A percentile compares a stretch with the other conserved stretches of the same genome.
Conservation (phyloP, 2,329 filamentous ascomycete genomes). For the Penicillium sumatraense region DNA sequence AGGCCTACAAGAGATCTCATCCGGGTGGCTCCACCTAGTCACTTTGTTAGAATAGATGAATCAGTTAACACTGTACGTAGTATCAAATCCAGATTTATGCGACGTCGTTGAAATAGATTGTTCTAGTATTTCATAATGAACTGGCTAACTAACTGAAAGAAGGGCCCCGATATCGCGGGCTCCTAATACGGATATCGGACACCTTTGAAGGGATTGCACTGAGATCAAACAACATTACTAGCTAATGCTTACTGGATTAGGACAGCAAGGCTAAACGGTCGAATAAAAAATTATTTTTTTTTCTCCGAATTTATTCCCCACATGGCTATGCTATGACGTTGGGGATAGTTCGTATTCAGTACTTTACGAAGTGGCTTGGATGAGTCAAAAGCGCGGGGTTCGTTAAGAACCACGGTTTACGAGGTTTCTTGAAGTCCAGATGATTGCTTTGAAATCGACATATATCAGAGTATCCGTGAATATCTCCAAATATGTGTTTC, state of each 20-base stretch:
- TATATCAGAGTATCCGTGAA: not conserved
- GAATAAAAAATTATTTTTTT: too few species aligned
- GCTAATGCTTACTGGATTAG: not conserved
- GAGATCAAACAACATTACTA: too few species aligned
- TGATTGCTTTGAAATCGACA: slow-evolving; percentile 1
- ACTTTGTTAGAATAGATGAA: too few species aligned
- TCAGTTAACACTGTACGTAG: too few species aligned
- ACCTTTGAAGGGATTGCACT: too few species aligned
- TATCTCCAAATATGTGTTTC: not conserved
- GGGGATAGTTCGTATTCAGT: not conserved
- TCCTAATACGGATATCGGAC: not conserved
- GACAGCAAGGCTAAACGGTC: too few species aligned
- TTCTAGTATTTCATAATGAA: too few species aligned
- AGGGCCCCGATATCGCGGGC: not conserved
- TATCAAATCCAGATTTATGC: too few species aligned
- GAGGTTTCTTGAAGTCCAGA: not conserved
- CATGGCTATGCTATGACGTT: slow-evolving; percentile 1
- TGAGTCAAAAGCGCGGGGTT: slow-evolving; percentile 7
- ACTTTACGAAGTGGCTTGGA: slow-evolving; percentile 11
- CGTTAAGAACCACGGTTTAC: not conserved
- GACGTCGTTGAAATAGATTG: too few species aligned
- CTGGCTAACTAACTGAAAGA: not conserved
- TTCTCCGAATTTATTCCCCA: too few species aligned
- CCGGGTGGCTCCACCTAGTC: not conserved
- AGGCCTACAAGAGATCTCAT: not conserved